Evolutionary conservation across 768 basidiomycete species (phyloP), one percentile per base, ranked within the genome.

Genomic region (Mycena vulgaris): DNA sequence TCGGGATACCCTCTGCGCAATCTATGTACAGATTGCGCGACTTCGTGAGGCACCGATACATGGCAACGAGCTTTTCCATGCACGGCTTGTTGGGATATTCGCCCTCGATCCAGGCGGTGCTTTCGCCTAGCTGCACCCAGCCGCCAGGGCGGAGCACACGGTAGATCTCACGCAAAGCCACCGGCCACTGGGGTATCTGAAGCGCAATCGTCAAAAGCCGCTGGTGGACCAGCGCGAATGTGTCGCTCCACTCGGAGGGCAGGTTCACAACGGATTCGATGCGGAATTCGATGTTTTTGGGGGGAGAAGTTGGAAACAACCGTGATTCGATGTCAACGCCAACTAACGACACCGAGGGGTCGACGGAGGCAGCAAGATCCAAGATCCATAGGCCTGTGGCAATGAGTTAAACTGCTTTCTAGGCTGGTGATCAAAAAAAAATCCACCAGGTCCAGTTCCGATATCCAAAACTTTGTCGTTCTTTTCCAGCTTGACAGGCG

Each of bases 81-180:
- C 57, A 70, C 23, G 69, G 68, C 25, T 65, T 13, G 4, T 28
- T 63, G 23, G 59, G 62, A 47, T 66, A 55, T 25, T 68, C 51
- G 25, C 64, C 70, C 16, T 30, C 57, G 27, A 52, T 14, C 49
- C 52, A 61, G 0, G 60, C 28, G 5, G 40, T 37, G 23, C 14
- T 14, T 57, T 75, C 74, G 5, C 27, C 51, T 19, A 75, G 23
- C 56, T 75, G 74, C 7, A 68, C 64, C 64, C 66, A 73, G 9
- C 74, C 71, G 7, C 69, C 71, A 2, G 68, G 68, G 7, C 51
- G 56, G 48, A 75, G 64, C 14, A 75, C 71, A 5, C 71, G 71
- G 61, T 70, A 45, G 3, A 72, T 69, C 16, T 75, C 71, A 23
- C 45, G 62, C 5, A 75, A 19, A 1, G 68, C 71, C 10, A 2